These are phyloP conservation scores for Fragilariopsis cylindrus DNA, from an alignment of 108 stramenopile species.

Conservation along the genomic window DNA sequence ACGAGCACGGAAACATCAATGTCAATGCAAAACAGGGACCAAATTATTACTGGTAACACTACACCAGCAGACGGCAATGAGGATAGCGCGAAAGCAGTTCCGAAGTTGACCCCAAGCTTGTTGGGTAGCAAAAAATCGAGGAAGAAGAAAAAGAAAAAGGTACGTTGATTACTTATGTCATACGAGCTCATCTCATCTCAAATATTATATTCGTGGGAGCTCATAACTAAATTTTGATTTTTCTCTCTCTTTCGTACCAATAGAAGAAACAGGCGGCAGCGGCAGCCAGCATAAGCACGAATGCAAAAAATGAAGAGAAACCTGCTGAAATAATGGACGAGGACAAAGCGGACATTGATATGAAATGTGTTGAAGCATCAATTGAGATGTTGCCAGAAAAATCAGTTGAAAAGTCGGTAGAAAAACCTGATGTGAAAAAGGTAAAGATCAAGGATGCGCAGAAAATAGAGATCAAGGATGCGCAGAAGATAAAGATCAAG, in stretches of 20 bases:
- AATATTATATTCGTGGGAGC: no score
- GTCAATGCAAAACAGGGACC: background rate
- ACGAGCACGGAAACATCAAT: no score
- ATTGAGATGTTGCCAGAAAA: background rate
- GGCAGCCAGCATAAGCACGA: background rate
- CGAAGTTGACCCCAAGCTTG: background rate
- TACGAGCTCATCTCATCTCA: no score
- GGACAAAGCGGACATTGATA: background rate
- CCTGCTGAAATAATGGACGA: background rate
- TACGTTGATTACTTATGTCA: slow-evolving; percentile 6
- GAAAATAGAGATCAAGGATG: background rate
- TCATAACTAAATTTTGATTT: background rate
- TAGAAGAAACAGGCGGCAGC: slow-evolving; percentile 1
- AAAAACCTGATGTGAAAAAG: background rate
- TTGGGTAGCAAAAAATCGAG: slow-evolving; percentile 17
- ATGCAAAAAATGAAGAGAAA: background rate
- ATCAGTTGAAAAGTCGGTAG: background rate
- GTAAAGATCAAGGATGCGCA: background rate
- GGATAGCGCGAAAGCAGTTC: background rate
- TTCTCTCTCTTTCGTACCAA: background rate
- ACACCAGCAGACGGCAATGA: background rate
- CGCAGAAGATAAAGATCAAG: background rate
- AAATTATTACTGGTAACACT: background rate
- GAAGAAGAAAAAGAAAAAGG: slow-evolving; percentile 47
- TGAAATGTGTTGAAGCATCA: background rate